These are phyloP conservation scores for Pogostemon cablin DNA, from an alignment of 257 asterid genomes.

Conservation along the genomic window DNA sequence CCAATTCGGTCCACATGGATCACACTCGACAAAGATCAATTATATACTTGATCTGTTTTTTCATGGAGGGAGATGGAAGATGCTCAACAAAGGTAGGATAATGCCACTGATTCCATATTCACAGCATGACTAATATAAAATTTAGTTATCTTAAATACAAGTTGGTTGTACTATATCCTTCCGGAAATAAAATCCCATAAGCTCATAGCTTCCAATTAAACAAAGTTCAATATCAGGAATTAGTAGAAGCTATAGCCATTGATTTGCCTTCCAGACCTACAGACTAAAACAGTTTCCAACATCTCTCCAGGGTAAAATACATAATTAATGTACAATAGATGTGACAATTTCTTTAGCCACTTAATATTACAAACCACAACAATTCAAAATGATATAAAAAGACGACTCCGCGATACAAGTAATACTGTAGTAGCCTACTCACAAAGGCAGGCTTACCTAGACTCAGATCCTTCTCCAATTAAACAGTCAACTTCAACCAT, in stretches of 20 bases:
- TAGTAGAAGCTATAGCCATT: slow-evolving; percentile 9
- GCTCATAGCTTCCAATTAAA: neutral
- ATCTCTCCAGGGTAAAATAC: neutral
- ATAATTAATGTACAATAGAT: neutral
- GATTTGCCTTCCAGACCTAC: neutral
- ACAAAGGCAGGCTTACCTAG: neutral
- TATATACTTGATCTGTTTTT: neutral
- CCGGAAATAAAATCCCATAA: slow-evolving; percentile 14
- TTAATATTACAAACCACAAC: neutral
- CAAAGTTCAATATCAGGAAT: slow-evolving; percentile 8
- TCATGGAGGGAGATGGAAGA: neutral
- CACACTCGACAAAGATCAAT: neutral
- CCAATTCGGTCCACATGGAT: neutral
- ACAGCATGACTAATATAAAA: neutral
- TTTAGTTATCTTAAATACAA: neutral
- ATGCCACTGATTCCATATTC: neutral
- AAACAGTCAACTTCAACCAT: neutral
- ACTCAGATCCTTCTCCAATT: neutral
- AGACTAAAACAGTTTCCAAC: slow-evolving; percentile 20
- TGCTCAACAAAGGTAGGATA: neutral
- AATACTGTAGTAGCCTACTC: neutral
- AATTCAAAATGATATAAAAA: slow-evolving; percentile 16
- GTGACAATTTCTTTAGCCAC: neutral
- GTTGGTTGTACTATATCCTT: neutral
- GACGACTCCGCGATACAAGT: neutral